These are phyloP conservation scores for Wallacemonas sp. DNA, from an alignment of 208 protist species.

Conservation along the genomic window DNA sequence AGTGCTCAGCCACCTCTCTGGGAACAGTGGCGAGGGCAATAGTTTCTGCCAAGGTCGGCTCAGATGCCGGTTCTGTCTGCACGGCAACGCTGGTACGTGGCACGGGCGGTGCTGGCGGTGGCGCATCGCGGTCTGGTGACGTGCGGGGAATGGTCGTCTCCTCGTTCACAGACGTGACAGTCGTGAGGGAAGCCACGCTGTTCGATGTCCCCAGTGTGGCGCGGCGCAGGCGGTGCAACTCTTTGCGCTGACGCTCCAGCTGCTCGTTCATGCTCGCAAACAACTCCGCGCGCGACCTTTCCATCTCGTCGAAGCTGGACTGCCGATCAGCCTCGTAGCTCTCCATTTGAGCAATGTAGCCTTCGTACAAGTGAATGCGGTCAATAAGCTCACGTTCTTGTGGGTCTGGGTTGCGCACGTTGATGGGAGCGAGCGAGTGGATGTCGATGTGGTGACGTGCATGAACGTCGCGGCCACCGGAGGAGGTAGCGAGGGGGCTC, in stretches of 20 bases:
- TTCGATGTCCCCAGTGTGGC: conserved; percentile 13
- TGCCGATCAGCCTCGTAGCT: conserved; percentile 64
- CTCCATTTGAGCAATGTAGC: conserved; percentile 49
- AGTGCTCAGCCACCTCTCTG: too few relatives aligned
- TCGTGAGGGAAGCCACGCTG: neutral
- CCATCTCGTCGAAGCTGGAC: conserved; percentile 72
- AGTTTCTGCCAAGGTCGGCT: too few relatives aligned
- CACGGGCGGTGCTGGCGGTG: neutral
- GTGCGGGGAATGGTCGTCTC: neutral
- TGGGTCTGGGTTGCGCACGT: conserved; percentile 50
- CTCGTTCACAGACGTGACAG: conserved; percentile 3
- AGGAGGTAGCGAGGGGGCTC: conserved; percentile 4
- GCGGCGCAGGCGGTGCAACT: conserved; percentile 54
- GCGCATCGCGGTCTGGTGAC: neutral
- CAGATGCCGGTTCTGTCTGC: neutral
- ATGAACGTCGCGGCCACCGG: neutral
- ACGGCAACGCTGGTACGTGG: neutral
- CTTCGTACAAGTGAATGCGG: conserved; percentile 58
- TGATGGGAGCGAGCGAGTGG: conserved; percentile 47
- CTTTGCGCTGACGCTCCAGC: conserved; percentile 54
- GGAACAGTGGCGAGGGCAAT: too few relatives aligned
- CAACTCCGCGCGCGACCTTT: conserved; percentile 69
- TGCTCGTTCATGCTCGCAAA: conserved; percentile 78
- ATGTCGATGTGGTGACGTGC: conserved; percentile 29
- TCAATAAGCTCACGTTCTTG: conserved; percentile 67